These are phyloP conservation scores for Mycena crocata DNA, from an alignment of 768 basidiomycete genomes.

Conservation along the genomic window DNA sequence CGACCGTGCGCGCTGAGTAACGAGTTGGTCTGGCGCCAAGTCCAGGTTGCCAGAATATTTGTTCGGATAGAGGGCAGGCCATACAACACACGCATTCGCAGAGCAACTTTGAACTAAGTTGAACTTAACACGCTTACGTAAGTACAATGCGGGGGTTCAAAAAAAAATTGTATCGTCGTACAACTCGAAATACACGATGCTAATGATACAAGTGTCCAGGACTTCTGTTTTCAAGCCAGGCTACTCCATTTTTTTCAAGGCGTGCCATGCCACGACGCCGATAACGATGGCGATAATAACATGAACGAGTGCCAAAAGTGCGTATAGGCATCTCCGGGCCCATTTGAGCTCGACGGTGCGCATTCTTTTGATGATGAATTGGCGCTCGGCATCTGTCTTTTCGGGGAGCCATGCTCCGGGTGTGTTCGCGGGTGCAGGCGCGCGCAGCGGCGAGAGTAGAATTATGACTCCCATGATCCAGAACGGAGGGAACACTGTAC, in stretches of 20 bases:
- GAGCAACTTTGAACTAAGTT: not conserved
- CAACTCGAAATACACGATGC: conserved; percentile 11
- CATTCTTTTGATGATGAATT: conserved; percentile 58
- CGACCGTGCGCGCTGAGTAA: too few species aligned
- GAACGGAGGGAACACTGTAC: conserved; percentile 69
- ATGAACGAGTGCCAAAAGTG: conserved; percentile 55
- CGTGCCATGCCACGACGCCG: conserved; percentile 16
- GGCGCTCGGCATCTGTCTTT: conserved; percentile 64
- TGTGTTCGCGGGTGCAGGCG: conserved; percentile 46
- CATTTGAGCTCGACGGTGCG: conserved; percentile 64
- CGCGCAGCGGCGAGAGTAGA: conserved; percentile 63
- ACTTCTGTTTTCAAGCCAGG: not conserved
- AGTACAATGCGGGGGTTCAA: conserved; percentile 18
- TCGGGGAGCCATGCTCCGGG: conserved; percentile 64
- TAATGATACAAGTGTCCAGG: conserved; percentile 11
- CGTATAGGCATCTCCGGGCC: conserved; percentile 67
- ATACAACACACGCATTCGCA: too few species aligned
- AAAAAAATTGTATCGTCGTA: not conserved
- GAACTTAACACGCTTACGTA: too few species aligned
- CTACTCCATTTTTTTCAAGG: not conserved
- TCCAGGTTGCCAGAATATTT: too few species aligned
- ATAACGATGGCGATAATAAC: conserved; percentile 11
- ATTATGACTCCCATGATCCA: conserved; percentile 71
- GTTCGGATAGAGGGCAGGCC: too few species aligned
- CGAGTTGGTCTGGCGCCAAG: too few species aligned